phyloP scores from a whole-genome alignment of 192 early-diverging fungal genomes.

The Coemansia sp. region DNA sequence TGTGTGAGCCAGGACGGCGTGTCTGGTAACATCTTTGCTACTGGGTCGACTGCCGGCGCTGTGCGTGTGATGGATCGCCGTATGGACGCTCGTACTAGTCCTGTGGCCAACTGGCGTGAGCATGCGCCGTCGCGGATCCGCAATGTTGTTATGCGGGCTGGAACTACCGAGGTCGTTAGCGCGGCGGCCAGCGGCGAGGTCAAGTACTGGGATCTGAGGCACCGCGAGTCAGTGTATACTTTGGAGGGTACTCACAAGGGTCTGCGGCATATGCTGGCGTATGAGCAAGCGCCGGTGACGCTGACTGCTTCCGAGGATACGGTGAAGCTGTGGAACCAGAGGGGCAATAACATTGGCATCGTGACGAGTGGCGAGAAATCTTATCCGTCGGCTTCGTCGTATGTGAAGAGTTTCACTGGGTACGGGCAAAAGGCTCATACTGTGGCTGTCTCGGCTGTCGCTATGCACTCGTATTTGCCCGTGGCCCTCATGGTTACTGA shows the following conservation, averaged over 20 bases:
- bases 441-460: conserved; percentile 10
- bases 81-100: conserved; percentile 22
- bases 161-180: conserved; percentile 40
- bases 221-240: conserved; percentile 20
- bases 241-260: conserved; percentile 25
- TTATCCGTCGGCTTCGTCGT: conserved; percentile 22
- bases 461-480: conserved; percentile 46
- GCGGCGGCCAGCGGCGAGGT: conserved; percentile 43
- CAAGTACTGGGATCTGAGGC: conserved; percentile 53
- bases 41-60: conserved; percentile 42
- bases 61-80: conserved; percentile 55
- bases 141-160: conserved; percentile 37
- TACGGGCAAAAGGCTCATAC: conserved; percentile 11
- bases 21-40: conserved; percentile 40
- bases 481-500: conserved; percentile 45
- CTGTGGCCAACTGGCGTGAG: conserved; percentile 48
- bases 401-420: conserved; percentile 44
- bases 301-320: conserved; percentile 38
- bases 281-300: conserved; percentile 46
- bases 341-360: conserved; percentile 39
- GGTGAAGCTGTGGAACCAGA: conserved; percentile 54
- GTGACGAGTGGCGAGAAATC: conserved; percentile 22
- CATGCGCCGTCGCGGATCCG: conserved; percentile 30
- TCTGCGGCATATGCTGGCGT: conserved; percentile 41
- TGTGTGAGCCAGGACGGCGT: conserved; percentile 44